These are phyloP conservation scores for Dioscorea alata DNA, from an alignment of 106 monocot species.

Conservation along the genomic window DNA sequence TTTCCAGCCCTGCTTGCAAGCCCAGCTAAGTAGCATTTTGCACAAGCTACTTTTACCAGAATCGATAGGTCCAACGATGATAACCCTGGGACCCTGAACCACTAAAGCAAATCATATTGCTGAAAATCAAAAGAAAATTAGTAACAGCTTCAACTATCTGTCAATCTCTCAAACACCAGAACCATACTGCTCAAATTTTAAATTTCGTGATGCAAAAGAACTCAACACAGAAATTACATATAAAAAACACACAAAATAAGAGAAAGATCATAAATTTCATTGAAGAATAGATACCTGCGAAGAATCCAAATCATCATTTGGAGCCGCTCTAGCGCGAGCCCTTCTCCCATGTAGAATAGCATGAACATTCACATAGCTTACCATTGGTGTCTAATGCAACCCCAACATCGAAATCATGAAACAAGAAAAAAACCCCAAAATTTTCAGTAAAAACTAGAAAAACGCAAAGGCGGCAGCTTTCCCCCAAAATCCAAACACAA, in stretches of 20 bases:
- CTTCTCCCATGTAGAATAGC: constrained; percentile 83
- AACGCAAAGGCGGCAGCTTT: not conserved
- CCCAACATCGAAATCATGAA: not conserved
- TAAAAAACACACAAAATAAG: too few relatives aligned
- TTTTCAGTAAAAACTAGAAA: not conserved
- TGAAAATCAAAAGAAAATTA: not conserved
- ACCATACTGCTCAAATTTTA: too few relatives aligned
- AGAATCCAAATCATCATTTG: constrained; percentile 32
- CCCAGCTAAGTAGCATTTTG: constrained; percentile 99
- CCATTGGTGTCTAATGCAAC: constrained; percentile 77
- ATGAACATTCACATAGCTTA: constrained; percentile 96
- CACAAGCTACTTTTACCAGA: constrained; percentile 96
- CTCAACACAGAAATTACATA: too few relatives aligned
- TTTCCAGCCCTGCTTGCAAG: constrained; percentile 87
- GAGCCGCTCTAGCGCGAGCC: constrained; percentile 50
- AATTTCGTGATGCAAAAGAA: too few relatives aligned
- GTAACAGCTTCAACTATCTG: not conserved
- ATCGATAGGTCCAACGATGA: constrained; percentile 97
- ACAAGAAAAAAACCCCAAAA: not conserved
- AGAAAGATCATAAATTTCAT: not conserved
- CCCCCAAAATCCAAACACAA: not conserved
- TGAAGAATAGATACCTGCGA: constrained; percentile 41
- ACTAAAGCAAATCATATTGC: not conserved
- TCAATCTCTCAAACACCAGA: too few relatives aligned
- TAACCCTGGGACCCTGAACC: constrained; percentile 90